Percentiles rank a stretch among this genome's conserved stretches.
These are phyloP conservation scores for Boletus vermiculosoides DNA, from an alignment of 768 basidiomycete genomes.

Conservation along the genomic window DNA sequence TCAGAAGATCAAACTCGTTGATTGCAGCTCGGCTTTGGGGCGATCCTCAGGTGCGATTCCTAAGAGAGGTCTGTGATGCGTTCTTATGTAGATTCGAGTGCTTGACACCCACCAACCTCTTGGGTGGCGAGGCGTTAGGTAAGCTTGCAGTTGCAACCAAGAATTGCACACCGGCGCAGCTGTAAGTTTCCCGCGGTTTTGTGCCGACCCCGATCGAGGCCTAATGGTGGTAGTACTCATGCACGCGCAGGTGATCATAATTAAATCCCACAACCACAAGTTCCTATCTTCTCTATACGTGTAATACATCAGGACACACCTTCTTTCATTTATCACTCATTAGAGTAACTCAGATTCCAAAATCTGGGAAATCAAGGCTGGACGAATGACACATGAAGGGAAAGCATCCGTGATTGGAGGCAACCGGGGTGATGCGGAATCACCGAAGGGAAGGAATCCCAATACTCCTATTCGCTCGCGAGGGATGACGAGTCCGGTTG, in stretches of 20 bases:
- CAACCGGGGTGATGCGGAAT: constrained; percentile 66
- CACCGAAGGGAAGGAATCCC: constrained; percentile 64
- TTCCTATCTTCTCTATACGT: constrained; percentile 72
- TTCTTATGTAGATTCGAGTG: constrained; percentile 55
- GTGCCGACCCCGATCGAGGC: constrained; percentile 12
- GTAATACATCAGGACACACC: constrained; percentile 29
- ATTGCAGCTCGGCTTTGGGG: constrained; percentile 96
- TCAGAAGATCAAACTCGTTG: constrained; percentile 96
- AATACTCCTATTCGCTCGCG: constrained; percentile 73
- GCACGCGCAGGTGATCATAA: constrained; percentile 56
- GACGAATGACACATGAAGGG: constrained; percentile 83
- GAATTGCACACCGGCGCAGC: constrained; percentile 64
- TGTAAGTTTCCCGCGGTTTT: constrained; percentile 37
- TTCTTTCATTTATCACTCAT: constrained; percentile 17
- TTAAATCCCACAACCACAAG: constrained; percentile 59
- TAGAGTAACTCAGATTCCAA: constrained; percentile 61
- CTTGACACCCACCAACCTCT: constrained; percentile 93
- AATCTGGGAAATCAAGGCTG: constrained; percentile 91
- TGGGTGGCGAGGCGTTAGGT: constrained; percentile 94
- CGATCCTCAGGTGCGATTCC: constrained; percentile 72
- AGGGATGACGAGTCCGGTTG: constrained; percentile 63
- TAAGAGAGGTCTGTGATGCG: constrained; percentile 1
- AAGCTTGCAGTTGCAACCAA: constrained; percentile 93
- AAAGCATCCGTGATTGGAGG: constrained; percentile 86
- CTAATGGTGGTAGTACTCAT: constrained; percentile 14